These are phyloP conservation scores for Populus pruinosa DNA, from an alignment of 345 rosid species.

Conservation along the genomic window DNA sequence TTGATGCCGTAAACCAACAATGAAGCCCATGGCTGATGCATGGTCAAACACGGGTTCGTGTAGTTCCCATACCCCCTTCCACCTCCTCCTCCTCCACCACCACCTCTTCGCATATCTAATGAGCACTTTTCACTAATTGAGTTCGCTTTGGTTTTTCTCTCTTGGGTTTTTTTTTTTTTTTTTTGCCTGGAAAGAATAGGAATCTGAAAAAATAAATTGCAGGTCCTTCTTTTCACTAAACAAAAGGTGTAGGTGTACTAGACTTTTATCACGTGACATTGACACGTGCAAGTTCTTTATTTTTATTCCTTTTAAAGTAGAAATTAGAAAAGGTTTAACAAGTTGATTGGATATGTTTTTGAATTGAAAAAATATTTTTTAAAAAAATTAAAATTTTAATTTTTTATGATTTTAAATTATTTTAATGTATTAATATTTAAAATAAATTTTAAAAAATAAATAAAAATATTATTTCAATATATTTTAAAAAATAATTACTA, in stretches of 20 bases:
- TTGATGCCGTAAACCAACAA: constrained; percentile 79
- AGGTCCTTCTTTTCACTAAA: neutral
- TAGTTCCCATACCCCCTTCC: constrained; percentile 54
- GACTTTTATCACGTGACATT: neutral
- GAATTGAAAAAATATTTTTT: too few species aligned
- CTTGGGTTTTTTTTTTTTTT: too few species aligned
- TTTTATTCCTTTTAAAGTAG: too few species aligned
- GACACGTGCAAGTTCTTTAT: neutral
- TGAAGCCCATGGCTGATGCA: constrained; percentile 99
- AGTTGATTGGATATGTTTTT: too few species aligned
- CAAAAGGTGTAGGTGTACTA: neutral
- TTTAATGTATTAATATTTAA: too few species aligned
- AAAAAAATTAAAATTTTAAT: too few species aligned
- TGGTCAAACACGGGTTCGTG: constrained; percentile 76
- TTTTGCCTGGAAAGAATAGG: neutral
- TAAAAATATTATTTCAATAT: too few species aligned
- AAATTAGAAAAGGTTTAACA: too few species aligned
- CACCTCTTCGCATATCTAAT: neutral
- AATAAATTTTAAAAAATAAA: too few species aligned
- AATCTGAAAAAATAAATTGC: neutral
- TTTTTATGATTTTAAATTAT: too few species aligned
- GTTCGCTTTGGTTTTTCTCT: neutral
- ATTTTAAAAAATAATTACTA: too few species aligned
- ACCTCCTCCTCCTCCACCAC: neutral
- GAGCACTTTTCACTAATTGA: neutral